Percentiles rank a stretch among this genome's conserved stretches.
phyloP scores from a whole-genome alignment of 1,139 yeast species.

The Candida sanyaensis region DNA sequence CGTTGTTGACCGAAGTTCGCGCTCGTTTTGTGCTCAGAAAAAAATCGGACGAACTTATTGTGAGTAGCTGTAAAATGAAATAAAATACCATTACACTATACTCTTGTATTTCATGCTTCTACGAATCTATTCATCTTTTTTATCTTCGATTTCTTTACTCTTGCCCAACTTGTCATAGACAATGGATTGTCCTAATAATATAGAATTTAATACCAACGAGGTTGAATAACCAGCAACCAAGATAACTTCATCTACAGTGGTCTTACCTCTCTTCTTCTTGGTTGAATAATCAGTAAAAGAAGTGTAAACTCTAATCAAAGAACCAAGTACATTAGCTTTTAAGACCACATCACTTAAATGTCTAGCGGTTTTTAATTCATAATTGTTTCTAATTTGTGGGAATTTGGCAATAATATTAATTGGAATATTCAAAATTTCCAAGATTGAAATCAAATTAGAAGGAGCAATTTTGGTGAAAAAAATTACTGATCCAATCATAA shows the following conservation, averaged over 20 bases:
- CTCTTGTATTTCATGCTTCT: not conserved
- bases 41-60: too few relatives aligned
- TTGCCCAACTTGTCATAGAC: conserved; percentile 23
- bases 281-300: conserved; percentile 39
- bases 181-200: conserved; percentile 35
- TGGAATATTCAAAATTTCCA: conserved; percentile 58
- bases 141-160: conserved; percentile 8
- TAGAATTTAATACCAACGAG: conserved; percentile 34
- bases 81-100: too few relatives aligned
- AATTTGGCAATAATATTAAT: conserved; percentile 52
- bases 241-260: conserved; percentile 24
- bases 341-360: conserved; percentile 57
- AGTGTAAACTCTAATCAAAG: conserved; percentile 59
- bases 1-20: too few relatives aligned
- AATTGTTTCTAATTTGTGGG: conserved; percentile 56
- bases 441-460: conserved; percentile 26
- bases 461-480: conserved; percentile 39
- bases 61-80: too few relatives aligned
- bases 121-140: conserved; percentile 7
- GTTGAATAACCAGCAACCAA: conserved; percentile 38
- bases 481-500: conserved; percentile 28
- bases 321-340: conserved; percentile 56
- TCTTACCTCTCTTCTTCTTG: conserved; percentile 19
- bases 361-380: conserved; percentile 50
- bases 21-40: too few relatives aligned